Conservation (phyloP, 2,329 filamentous ascomycete species). For the Penicillium capsulatum region DNA sequence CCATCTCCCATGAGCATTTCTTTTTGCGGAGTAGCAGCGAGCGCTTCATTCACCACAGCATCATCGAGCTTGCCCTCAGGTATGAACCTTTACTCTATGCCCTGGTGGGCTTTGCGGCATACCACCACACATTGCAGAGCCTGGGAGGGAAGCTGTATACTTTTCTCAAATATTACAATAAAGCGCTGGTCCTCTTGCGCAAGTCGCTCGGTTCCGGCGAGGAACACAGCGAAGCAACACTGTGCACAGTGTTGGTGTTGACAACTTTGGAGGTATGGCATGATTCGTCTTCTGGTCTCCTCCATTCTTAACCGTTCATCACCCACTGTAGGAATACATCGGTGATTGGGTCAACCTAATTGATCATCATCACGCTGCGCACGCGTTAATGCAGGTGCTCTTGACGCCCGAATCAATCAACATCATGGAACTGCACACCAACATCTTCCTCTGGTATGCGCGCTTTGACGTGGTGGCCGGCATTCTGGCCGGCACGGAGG, state of each 20-base stretch:
- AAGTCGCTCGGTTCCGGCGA: slow-evolving; percentile 66
- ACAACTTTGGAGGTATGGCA: slow-evolving; percentile 80
- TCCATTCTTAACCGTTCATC: slow-evolving; percentile 6
- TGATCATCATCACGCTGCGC: slow-evolving; percentile 86
- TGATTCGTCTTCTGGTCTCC: background rate
- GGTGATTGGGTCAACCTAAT: slow-evolving; percentile 94
- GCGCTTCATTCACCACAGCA: slow-evolving; percentile 67
- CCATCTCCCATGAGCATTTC: slow-evolving; percentile 79
- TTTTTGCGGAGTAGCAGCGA: slow-evolving; percentile 66
- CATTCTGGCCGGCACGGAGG: slow-evolving; percentile 73
- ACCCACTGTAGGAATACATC: slow-evolving; percentile 69
- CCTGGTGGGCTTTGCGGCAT: slow-evolving; percentile 81
- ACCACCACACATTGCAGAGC: slow-evolving; percentile 70
- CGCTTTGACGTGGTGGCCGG: slow-evolving; percentile 83
- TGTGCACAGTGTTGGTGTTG: slow-evolving; percentile 84
- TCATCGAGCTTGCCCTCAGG: slow-evolving; percentile 68
- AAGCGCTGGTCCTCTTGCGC: slow-evolving; percentile 73
- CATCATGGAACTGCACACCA: slow-evolving; percentile 64
- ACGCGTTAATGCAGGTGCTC: slow-evolving; percentile 71
- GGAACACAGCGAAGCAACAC: slow-evolving; percentile 65
- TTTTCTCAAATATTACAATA: slow-evolving; percentile 87
- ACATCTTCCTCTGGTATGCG: slow-evolving; percentile 82
- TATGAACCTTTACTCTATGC: slow-evolving; percentile 83
- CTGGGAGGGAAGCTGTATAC: slow-evolving; percentile 69
- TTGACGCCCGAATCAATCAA: slow-evolving; percentile 73